Base-by-base conservation (phyloP, 1,139 yeast genomes). In the Candida pseudoviswanathii region DNA sequence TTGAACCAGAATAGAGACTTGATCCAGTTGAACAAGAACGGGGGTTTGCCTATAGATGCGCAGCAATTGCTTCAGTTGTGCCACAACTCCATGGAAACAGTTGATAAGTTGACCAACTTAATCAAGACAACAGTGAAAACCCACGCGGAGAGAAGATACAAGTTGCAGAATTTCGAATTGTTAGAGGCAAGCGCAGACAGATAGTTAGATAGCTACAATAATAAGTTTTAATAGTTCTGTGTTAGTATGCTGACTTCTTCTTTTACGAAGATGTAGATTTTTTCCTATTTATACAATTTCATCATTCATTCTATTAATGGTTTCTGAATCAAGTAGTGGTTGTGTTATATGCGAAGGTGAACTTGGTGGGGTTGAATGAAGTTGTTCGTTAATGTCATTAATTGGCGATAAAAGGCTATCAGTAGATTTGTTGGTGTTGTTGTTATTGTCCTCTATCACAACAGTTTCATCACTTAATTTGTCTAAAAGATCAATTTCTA, bases 21-120 rank as follows among this genome's bases (percentile, higher is more conserved):
- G 21, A 90, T 96, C 47, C 99, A 94, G 65, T 76, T 95, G 39
- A 80, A 89, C 44, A 94, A 94, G 62, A 41, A 41, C 30, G 99
- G 99, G 44, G 97, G 98, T 0, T 73, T 89, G 44, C 88, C 96
- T 2, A 82, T 94, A 56, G 94, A 90, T 58, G 91, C 96, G 0
- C 64, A 79, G 43, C 73, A 81, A 33, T 70, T 94, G 49, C 73
- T 91, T 71, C 82, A 84, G 40, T 85, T 96, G 63, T 80, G 89
- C 37, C 80, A 80, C 52, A 72, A 78, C 54, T 95, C 97, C 1
- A 82, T 81, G 61, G 66, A 68, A 8, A 78, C 84, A 42, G 95
- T 90, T 5, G 84, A 81, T 49, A 64, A 68, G 22, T 66, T 89
- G 54, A 89, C 97, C 0, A 82, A 83, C 30, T 72, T 81, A 59